Percentiles rank a stretch among this genome's conserved stretches.
Conservation (phyloP, 257 asterid genomes). For the Nicotiana tomentosiformis region DNA sequence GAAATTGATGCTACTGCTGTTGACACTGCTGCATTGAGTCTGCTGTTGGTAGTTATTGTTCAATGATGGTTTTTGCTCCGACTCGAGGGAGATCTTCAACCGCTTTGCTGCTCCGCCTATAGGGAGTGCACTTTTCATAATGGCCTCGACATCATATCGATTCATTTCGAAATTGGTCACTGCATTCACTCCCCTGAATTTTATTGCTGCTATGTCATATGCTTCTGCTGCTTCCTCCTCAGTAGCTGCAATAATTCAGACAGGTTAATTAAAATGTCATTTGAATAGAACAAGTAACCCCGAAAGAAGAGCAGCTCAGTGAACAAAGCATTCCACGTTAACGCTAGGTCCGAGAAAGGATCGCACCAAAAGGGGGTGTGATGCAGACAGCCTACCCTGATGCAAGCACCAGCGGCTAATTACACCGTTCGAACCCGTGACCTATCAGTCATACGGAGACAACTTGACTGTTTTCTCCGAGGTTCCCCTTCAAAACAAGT, state of each 20-base stretch:
- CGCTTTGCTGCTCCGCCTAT: constrained; percentile 52
- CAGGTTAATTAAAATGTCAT: not conserved
- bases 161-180: constrained; percentile 58
- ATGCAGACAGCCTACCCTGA: no score
- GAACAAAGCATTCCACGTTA: no score
- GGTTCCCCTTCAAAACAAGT: no score
- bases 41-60: constrained; percentile 29
- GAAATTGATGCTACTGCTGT: constrained; percentile 44
- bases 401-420: no score
- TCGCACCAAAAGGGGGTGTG: no score
- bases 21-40: constrained; percentile 28
- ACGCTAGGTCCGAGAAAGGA: no score
- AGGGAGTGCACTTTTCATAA: constrained; percentile 55
- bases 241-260: constrained; percentile 32
- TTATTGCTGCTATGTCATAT: constrained; percentile 62
- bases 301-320: no score
- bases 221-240: constrained; percentile 78
- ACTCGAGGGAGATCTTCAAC: constrained; percentile 50
- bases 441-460: no score
- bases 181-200: constrained; percentile 52
- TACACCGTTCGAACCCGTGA: no score
- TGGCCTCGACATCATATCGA: constrained; percentile 53
- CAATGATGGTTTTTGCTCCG: constrained; percentile 39
- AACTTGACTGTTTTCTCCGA: no score
- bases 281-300: not conserved